Conservation (phyloP, 306 rosid genomes). For the Malus sylvestris region DNA sequence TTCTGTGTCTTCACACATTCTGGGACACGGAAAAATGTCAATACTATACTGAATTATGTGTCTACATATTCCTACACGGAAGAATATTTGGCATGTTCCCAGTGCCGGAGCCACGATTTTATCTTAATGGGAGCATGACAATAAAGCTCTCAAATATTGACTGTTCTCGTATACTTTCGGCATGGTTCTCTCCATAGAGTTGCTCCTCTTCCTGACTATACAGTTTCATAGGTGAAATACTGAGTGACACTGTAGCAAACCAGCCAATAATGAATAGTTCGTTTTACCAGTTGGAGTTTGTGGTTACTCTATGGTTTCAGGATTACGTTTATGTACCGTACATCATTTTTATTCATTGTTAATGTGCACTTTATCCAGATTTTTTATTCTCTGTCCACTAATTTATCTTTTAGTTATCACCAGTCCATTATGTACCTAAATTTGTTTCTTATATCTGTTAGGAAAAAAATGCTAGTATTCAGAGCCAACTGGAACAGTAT, state of each 20-base stretch:
- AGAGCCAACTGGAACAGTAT: constrained; percentile 36
- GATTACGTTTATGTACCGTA: background rate
- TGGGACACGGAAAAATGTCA: background rate
- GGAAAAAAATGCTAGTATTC: constrained; percentile 50
- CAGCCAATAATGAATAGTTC: background rate
- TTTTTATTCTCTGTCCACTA: background rate
- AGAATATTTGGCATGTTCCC: background rate
- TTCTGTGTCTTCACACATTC: background rate
- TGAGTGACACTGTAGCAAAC: background rate
- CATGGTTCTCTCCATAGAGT: background rate
- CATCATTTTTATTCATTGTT: background rate
- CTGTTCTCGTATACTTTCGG: too few species aligned
- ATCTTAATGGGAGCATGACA: too few species aligned
- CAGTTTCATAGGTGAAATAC: background rate
- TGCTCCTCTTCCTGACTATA: background rate
- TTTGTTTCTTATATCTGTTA: constrained; percentile 7
- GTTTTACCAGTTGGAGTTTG: background rate
- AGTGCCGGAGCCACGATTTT: too few species aligned
- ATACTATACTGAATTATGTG: background rate
- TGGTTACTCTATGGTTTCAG: background rate
- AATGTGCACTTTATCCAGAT: background rate
- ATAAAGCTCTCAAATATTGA: too few species aligned
- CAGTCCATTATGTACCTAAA: background rate
- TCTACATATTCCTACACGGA: background rate
- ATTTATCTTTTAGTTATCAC: background rate